Conservation (phyloP, 495 filamentous ascomycete genomes). For the Lepraria neglecta region DNA sequence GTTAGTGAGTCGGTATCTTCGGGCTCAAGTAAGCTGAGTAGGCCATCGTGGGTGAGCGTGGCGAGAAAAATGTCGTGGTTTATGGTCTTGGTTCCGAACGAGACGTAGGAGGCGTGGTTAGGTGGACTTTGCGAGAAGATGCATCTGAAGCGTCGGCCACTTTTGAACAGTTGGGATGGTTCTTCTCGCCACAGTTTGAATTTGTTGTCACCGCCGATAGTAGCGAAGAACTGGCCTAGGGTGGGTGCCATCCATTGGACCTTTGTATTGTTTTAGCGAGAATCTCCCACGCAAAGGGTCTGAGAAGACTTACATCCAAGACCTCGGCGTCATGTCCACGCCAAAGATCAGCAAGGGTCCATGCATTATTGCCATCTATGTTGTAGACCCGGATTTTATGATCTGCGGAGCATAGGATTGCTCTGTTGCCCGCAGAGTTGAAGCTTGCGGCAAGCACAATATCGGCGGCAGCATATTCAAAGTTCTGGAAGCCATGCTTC, state of each 20-base stretch:
- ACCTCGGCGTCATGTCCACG: conserved; percentile 88
- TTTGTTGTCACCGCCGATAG: conserved; percentile 76
- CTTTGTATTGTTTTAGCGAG: conserved; percentile 38
- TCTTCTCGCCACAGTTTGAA: conserved; percentile 90
- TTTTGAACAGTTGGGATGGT: conserved; percentile 59
- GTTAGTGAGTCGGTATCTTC: conserved; percentile 74
- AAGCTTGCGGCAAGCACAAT: conserved; percentile 46
- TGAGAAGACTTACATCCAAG: conserved; percentile 57
- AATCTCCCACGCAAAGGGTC: background rate
- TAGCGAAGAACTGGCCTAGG: conserved; percentile 56
- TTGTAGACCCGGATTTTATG: conserved; percentile 93
- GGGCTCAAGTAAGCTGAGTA: conserved; percentile 76
- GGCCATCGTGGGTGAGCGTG: conserved; percentile 72
- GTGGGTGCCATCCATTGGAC: conserved; percentile 72
- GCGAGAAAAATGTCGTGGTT: conserved; percentile 74
- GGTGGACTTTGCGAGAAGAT: conserved; percentile 52
- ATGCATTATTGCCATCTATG: conserved; percentile 63
- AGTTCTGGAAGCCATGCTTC: conserved; percentile 51
- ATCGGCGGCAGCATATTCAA: conserved; percentile 60
- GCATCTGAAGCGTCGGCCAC: conserved; percentile 69
- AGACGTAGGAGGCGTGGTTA: conserved; percentile 60
- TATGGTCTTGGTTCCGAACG: conserved; percentile 72
- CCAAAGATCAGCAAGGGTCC: conserved; percentile 82
- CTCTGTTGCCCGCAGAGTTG: conserved; percentile 82
- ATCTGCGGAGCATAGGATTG: conserved; percentile 85